Conservation (phyloP, 495 filamentous ascomycete species). For the Xylaria curta region DNA sequence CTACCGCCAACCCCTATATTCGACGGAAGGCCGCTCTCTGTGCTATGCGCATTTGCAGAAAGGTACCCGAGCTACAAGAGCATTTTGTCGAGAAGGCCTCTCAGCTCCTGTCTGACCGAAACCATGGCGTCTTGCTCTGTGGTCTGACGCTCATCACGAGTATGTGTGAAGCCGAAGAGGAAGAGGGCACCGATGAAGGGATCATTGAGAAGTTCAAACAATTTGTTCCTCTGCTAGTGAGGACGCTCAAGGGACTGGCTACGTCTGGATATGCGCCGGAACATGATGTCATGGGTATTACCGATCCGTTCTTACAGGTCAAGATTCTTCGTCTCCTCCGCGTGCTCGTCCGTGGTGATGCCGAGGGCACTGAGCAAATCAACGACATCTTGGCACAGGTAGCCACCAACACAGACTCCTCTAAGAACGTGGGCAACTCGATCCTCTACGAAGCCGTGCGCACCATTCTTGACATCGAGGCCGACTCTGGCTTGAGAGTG, state of each 20-base stretch:
- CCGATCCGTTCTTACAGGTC: conserved; percentile 97
- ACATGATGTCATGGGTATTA: conserved; percentile 96
- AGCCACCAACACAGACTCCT: conserved; percentile 96
- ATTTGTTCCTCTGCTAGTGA: conserved; percentile 78
- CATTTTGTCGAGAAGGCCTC: conserved; percentile 96
- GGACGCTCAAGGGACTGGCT: conserved; percentile 86
- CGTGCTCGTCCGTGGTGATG: conserved; percentile 85
- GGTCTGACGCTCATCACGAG: conserved; percentile 90
- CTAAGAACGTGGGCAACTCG: conserved; percentile 97
- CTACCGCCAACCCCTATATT: conserved; percentile 95
- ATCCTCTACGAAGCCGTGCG: conserved; percentile 98
- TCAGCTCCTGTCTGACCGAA: conserved; percentile 83
- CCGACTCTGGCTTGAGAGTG: conserved; percentile 90
- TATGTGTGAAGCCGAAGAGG: conserved; percentile 92
- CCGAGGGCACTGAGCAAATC: conserved; percentile 91
- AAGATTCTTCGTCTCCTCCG: conserved; percentile 89
- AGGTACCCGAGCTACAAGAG: conserved; percentile 96
- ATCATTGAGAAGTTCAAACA: conserved; percentile 90
- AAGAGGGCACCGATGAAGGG: conserved; percentile 81
- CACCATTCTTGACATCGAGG: conserved; percentile 97
- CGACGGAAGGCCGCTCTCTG: conserved; percentile 97
- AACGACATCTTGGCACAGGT: conserved; percentile 99
- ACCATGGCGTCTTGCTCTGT: conserved; percentile 93
- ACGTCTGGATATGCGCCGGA: conserved; percentile 97
- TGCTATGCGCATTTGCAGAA: conserved; percentile 98